These are phyloP conservation scores for Aaosphaeria pasadenensis DNA, from an alignment of 2,329 filamentous ascomycete genomes.

Conservation along the genomic window DNA sequence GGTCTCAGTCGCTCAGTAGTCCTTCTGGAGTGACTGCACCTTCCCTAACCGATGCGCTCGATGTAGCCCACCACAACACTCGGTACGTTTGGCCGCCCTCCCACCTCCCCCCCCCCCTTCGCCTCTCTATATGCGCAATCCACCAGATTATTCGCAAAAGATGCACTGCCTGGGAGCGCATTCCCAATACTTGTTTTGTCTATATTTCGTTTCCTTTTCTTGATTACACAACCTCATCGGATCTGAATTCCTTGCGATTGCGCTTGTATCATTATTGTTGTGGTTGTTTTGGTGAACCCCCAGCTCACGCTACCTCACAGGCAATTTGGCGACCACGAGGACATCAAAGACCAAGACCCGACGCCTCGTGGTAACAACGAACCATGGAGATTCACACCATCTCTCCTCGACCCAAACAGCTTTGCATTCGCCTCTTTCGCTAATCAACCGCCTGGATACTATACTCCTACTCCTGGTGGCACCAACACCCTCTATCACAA, in stretches of 20 bases:
- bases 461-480: conserved; percentile 81
- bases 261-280: not conserved
- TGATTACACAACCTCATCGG: conserved; percentile 1
- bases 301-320: conserved; percentile 18
- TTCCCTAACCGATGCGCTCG: conserved; percentile 47
- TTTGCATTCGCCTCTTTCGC: conserved; percentile 77
- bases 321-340: conserved; percentile 45
- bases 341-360: conserved; percentile 73
- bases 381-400: conserved; percentile 83
- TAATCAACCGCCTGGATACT: conserved; percentile 78
- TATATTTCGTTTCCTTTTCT: too few species aligned
- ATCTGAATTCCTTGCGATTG: too few species aligned
- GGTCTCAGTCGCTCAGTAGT: conserved; percentile 42
- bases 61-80: conserved; percentile 39
- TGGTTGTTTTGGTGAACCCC: too few species aligned
- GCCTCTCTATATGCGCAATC: too few species aligned
- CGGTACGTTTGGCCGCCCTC: conserved; percentile 36
- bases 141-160: too few species aligned
- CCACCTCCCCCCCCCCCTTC: too few species aligned
- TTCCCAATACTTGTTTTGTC: too few species aligned
- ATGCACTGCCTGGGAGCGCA: too few species aligned
- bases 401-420: conserved; percentile 80
- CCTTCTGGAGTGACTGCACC: conserved; percentile 37
- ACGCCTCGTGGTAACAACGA: conserved; percentile 79
- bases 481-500: conserved; percentile 77